Conservation (phyloP, 495 filamentous ascomycete genomes). For the Thermothielavioides terrestris region DNA sequence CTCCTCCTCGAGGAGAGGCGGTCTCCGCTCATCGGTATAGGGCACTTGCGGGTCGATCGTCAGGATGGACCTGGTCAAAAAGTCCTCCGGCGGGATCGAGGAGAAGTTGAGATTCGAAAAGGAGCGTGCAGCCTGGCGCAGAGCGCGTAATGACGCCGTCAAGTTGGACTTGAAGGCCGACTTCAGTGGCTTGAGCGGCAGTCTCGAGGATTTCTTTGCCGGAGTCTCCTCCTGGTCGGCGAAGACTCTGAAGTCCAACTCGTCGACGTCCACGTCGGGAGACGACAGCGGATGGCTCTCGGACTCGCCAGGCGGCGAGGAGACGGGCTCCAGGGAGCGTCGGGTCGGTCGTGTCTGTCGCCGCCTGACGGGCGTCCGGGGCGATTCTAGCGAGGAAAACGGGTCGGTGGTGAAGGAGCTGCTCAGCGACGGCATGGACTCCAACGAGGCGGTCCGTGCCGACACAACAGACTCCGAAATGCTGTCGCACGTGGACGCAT, state of each 20-base stretch:
- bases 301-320: conserved; percentile 31
- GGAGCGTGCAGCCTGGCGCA: conserved; percentile 76
- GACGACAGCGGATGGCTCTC: conserved; percentile 42
- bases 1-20: conserved; percentile 61
- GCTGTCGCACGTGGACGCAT: conserved; percentile 37
- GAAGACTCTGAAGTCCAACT: conserved; percentile 42
- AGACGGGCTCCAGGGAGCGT: conserved; percentile 37
- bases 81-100: conserved; percentile 75
- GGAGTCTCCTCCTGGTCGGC: conserved; percentile 12
- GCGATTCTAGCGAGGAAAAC: conserved; percentile 34
- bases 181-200: conserved; percentile 33
- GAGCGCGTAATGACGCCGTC: conserved; percentile 79
- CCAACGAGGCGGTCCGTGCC: conserved; percentile 37
- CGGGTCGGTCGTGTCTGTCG: conserved; percentile 31
- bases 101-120: conserved; percentile 69
- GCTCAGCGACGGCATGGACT: conserved; percentile 41
- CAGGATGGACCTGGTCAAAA: conserved; percentile 77
- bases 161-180: conserved; percentile 84
- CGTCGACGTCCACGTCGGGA: conserved; percentile 27
- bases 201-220: conserved; percentile 30
- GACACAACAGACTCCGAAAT: conserved; percentile 33
- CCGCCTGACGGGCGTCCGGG: conserved; percentile 28
- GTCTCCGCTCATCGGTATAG: conserved; percentile 82
- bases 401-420: conserved; percentile 34
- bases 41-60: conserved; percentile 63